Conservation (phyloP, 768 basidiomycete species). For the Suillus subluteus region DNA sequence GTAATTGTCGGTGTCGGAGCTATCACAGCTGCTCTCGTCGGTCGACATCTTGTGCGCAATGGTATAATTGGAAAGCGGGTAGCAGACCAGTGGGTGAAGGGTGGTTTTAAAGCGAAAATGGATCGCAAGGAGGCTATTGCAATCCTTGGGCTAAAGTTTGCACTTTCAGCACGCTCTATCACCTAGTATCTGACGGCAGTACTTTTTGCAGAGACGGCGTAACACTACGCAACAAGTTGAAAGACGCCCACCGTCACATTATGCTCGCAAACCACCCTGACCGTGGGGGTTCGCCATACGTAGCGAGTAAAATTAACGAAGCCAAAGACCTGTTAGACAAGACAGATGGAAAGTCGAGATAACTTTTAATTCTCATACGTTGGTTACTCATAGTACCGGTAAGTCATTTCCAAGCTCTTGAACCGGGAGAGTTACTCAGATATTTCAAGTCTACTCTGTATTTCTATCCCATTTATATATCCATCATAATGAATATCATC, state of each 20-base stretch:
- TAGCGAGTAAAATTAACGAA: slow-evolving; percentile 99
- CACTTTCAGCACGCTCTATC: slow-evolving; percentile 2
- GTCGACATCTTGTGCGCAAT: slow-evolving; percentile 68
- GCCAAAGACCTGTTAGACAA: slow-evolving; percentile 93
- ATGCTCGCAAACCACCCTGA: slow-evolving; percentile 99
- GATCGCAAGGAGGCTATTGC: slow-evolving; percentile 91
- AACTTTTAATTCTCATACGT: slow-evolving; percentile 1
- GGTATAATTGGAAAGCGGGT: slow-evolving; percentile 61
- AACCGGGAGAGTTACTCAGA: slow-evolving; percentile 14
- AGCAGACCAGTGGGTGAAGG: slow-evolving; percentile 86
- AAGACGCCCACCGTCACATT: slow-evolving; percentile 94
- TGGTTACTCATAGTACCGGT: neutral
- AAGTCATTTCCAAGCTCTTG: slow-evolving; percentile 7
- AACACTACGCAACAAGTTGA: slow-evolving; percentile 72
- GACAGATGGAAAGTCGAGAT: slow-evolving; percentile 54
- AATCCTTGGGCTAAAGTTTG: slow-evolving; percentile 88
- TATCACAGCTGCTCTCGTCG: slow-evolving; percentile 74
- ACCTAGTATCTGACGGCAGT: neutral
- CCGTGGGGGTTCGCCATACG: slow-evolving; percentile 96
- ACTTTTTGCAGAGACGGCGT: slow-evolving; percentile 70
- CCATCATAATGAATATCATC: slow-evolving; percentile 21
- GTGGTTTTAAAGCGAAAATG: slow-evolving; percentile 96
- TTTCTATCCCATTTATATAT: slow-evolving; percentile 17
- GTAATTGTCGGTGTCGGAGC: slow-evolving; percentile 78
- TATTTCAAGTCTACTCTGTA: slow-evolving; percentile 23